Percentiles rank a stretch among this genome's conserved stretches.
phyloP scores from a whole-genome alignment of 2,329 filamentous ascomycete genomes.

The Pseudocercospora vitis region DNA sequence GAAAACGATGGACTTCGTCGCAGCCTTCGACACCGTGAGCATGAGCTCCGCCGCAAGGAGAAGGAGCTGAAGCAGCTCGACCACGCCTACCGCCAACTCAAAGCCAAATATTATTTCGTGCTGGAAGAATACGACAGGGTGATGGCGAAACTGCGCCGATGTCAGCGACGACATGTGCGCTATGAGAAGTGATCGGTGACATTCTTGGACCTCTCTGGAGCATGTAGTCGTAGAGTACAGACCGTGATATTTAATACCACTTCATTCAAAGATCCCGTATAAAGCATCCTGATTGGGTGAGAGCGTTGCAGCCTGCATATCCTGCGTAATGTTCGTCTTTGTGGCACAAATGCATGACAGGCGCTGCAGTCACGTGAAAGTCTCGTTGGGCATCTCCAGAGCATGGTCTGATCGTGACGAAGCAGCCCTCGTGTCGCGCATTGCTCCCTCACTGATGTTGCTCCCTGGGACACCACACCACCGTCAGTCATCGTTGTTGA shows the following conservation, averaged over 20 bases:
- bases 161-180: neutral
- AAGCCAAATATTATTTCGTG: neutral
- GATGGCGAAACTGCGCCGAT: slow-evolving; percentile 6
- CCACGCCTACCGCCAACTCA: slow-evolving; percentile 13
- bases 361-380: too few species aligned
- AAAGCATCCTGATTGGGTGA: too few species aligned
- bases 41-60: slow-evolving; percentile 8
- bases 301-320: neutral
- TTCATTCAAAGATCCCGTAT: too few species aligned
- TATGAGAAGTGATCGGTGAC: too few species aligned
- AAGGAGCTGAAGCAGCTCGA: slow-evolving; percentile 9
- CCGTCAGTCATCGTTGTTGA: too few species aligned
- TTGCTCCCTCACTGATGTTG: too few species aligned
- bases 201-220: too few species aligned
- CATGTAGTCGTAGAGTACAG: too few species aligned
- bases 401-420: neutral
- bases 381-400: slow-evolving; percentile 1
- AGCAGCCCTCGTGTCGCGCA: too few species aligned
- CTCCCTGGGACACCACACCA: too few species aligned
- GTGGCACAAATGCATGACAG: neutral
- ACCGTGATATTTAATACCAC: too few species aligned
- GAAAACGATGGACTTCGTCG: slow-evolving; percentile 19
- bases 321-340: neutral
- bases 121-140: slow-evolving; percentile 12
- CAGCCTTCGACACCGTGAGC: slow-evolving; percentile 13